Conservation (phyloP, 2,329 filamentous ascomycete species). For the Cytospora piceicola region DNA sequence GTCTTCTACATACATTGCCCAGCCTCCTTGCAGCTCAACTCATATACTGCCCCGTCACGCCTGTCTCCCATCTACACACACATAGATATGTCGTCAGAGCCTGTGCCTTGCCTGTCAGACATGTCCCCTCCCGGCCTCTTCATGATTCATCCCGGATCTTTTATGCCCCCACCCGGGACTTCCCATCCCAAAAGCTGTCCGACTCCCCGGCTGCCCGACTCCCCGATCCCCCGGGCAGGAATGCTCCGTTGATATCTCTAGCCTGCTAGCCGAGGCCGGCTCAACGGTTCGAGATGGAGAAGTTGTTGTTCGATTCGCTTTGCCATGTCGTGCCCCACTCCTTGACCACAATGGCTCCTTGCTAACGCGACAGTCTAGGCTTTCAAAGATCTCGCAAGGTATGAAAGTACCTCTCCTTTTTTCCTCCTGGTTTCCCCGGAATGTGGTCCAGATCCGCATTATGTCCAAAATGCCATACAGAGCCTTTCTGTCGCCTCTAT, state of each 20-base stretch:
- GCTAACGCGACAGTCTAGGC: conserved; percentile 36
- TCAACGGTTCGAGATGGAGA: not conserved
- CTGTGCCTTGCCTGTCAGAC: not conserved
- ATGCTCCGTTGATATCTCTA: not conserved
- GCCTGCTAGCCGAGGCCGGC: not conserved
- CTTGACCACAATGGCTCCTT: conserved; percentile 18
- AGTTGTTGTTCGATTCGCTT: not conserved
- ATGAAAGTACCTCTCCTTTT: conserved; percentile 22
- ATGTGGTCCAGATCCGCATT: conserved; percentile 15
- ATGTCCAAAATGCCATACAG: conserved; percentile 3
- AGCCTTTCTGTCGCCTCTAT: conserved; percentile 2
- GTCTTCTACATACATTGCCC: not conserved
- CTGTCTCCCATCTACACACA: conserved; percentile 12
- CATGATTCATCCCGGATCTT: conserved; percentile 6
- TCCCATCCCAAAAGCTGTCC: not conserved
- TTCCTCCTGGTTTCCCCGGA: conserved; percentile 5
- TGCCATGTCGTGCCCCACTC: conserved; percentile 5
- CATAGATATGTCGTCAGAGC: conserved; percentile 6
- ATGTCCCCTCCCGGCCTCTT: not conserved
- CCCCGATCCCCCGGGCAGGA: not conserved
- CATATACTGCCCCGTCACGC: not conserved
- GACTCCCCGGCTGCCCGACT: conserved; percentile 1
- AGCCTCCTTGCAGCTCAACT: not conserved
- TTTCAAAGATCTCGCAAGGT: conserved; percentile 41
- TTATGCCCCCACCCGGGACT: not conserved